Conservation (phyloP, 192 early-diverging fungal genomes). For the Kickxella alabastrina region DNA sequence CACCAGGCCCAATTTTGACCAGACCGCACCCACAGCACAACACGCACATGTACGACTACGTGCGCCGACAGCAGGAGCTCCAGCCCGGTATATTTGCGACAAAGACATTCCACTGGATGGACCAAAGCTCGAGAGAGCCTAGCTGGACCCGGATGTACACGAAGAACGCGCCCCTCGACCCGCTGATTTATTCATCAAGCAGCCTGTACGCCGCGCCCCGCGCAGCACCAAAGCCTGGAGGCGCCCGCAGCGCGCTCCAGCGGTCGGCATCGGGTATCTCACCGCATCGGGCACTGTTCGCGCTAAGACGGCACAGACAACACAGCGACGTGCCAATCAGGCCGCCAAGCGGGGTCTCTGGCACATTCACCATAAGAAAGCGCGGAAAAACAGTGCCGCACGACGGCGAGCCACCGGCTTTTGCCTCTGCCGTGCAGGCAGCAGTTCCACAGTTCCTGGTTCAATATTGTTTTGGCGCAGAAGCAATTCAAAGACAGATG, state of each 20-base stretch:
- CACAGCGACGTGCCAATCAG: conserved; percentile 30
- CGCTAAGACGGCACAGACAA: conserved; percentile 36
- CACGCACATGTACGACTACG: conserved; percentile 55
- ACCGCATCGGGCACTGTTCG: conserved; percentile 27
- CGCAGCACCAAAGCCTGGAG: conserved; percentile 4
- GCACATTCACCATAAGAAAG: conserved; percentile 23
- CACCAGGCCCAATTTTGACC: no score
- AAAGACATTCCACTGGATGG: conserved; percentile 53
- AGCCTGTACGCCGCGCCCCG: conserved; percentile 26
- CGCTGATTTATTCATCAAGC: conserved; percentile 42
- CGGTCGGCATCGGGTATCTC: conserved; percentile 30
- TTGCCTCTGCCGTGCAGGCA: no score
- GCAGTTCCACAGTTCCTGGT: no score
- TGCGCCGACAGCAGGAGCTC: conserved; percentile 51
- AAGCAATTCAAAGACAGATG: no score
- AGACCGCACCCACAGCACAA: no score
- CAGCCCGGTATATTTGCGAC: conserved; percentile 35
- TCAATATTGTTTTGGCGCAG: no score
- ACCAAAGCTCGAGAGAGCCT: conserved; percentile 2
- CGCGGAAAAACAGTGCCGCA: conserved; percentile 42
- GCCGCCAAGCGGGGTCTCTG: conserved; percentile 34
- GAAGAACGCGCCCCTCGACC: conserved; percentile 18
- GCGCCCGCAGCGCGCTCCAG: conserved; percentile 27
- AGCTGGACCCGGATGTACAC: conserved; percentile 37
- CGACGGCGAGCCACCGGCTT: conserved; percentile 16